Conservation (phyloP, 495 filamentous ascomycete genomes). For the Chlorociboria aeruginascens region DNA sequence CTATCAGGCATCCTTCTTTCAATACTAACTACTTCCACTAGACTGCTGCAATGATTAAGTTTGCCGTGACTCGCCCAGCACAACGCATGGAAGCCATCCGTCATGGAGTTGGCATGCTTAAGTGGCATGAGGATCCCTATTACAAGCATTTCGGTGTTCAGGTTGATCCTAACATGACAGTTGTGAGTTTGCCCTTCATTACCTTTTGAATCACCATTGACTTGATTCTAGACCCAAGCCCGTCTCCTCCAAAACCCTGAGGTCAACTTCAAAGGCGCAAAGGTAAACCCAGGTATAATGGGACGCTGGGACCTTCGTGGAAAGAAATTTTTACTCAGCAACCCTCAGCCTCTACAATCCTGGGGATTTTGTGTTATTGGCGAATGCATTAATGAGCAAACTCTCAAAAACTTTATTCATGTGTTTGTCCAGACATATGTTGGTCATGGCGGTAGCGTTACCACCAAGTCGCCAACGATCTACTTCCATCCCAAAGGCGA, state of each 20-base stretch:
- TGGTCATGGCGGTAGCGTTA: slow-evolving; percentile 59
- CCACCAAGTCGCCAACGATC: slow-evolving; percentile 21
- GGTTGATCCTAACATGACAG: slow-evolving; percentile 48
- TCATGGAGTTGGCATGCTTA: slow-evolving; percentile 50
- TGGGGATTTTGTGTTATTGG: slow-evolving; percentile 51
- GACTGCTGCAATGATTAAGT: slow-evolving; percentile 79
- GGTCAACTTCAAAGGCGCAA: slow-evolving; percentile 47
- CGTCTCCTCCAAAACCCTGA: slow-evolving; percentile 60
- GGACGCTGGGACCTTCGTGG: slow-evolving; percentile 83
- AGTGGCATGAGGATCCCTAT: slow-evolving; percentile 56
- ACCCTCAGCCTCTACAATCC: slow-evolving; percentile 42
- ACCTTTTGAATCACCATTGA: not conserved
- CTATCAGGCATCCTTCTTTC: not conserved
- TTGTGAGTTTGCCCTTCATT: slow-evolving; percentile 17
- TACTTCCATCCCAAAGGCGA: slow-evolving; percentile 3
- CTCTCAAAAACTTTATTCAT: slow-evolving; percentile 43
- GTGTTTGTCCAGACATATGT: slow-evolving; percentile 50
- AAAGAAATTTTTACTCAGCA: slow-evolving; percentile 56
- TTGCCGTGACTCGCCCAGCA: slow-evolving; percentile 53
- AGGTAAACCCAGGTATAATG: slow-evolving; percentile 37
- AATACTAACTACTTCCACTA: slow-evolving; percentile 10
- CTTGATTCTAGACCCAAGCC: slow-evolving; percentile 38
- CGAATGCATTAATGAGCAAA: slow-evolving; percentile 20
- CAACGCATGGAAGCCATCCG: slow-evolving; percentile 51
- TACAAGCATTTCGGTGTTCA: slow-evolving; percentile 56